Evolutionary conservation across 106 monocot species (phyloP).

Genomic region (Xerophyta viscosa): DNA sequence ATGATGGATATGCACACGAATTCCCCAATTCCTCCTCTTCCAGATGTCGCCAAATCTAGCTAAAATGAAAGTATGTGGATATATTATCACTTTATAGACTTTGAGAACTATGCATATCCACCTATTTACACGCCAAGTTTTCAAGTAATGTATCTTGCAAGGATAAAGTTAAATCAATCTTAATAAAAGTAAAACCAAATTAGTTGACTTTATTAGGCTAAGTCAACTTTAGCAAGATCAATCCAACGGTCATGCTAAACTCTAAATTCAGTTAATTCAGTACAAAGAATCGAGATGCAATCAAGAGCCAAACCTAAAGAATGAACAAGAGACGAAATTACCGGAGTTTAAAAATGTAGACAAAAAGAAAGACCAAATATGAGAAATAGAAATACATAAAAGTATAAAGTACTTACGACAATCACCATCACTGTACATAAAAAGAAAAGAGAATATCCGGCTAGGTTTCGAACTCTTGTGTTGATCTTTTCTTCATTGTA

Average conservation of each 20-base stretch:
- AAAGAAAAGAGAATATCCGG: slow-evolving; percentile 47
- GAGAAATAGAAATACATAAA: background rate
- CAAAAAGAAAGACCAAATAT: background rate
- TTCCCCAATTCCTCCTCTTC: slow-evolving; percentile 53
- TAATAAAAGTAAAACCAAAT: no score
- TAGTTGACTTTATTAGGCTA: no score
- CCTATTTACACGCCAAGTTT: no score
- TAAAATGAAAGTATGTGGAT: background rate
- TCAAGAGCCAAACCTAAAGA: no score
- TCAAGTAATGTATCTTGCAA: no score
- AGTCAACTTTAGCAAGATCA: no score
- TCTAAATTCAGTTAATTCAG: no score
- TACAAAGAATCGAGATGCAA: no score
- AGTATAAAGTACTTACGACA: slow-evolving; percentile 37
- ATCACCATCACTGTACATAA: slow-evolving; percentile 41
- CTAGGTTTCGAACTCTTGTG: slow-evolving; percentile 51
- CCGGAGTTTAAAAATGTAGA: background rate
- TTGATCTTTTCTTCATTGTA: slow-evolving; percentile 58
- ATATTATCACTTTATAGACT: background rate
- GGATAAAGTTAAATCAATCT: no score
- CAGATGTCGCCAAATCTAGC: slow-evolving; percentile 73
- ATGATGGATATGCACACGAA: slow-evolving; percentile 48
- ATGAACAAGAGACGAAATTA: no score
- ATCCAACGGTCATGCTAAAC: no score
- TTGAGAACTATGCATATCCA: no score